These are phyloP conservation scores for Phytomonas sp. DNA, from an alignment of 208 protist species.

Conservation along the genomic window DNA sequence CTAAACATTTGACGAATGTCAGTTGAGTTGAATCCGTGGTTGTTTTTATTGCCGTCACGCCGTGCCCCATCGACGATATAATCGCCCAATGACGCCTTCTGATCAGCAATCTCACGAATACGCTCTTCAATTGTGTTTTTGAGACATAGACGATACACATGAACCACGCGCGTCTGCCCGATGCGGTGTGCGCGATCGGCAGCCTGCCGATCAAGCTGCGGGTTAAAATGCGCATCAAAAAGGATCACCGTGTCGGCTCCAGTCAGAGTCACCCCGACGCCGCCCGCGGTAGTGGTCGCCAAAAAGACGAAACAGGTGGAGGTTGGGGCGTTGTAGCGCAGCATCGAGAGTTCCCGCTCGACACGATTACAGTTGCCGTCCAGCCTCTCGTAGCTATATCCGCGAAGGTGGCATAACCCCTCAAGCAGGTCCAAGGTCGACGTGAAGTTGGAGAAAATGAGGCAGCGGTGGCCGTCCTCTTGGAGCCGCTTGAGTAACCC, in stretches of 20 bases:
- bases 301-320: slow-evolving; percentile 94
- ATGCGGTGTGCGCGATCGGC: slow-evolving; percentile 93
- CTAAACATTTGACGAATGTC: slow-evolving; percentile 51
- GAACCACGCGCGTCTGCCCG: slow-evolving; percentile 92
- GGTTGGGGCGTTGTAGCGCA: slow-evolving; percentile 86
- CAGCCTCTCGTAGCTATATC: slow-evolving; percentile 75
- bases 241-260: slow-evolving; percentile 94
- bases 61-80: slow-evolving; percentile 76
- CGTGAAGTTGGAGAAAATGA: slow-evolving; percentile 91
- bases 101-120: slow-evolving; percentile 88
- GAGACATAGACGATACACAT: slow-evolving; percentile 94
- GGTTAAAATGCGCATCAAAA: slow-evolving; percentile 97
- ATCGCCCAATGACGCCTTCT: slow-evolving; percentile 91
- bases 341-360: slow-evolving; percentile 89
- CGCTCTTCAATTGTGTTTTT: slow-evolving; percentile 91
- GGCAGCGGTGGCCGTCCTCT: slow-evolving; percentile 64
- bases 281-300: slow-evolving; percentile 95
- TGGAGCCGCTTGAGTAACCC: slow-evolving; percentile 75
- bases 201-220: slow-evolving; percentile 96
- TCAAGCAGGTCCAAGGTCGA: slow-evolving; percentile 82
- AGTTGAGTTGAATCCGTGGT: slow-evolving; percentile 23
- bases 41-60: background rate
- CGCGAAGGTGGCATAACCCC: slow-evolving; percentile 57
- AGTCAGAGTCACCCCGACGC: slow-evolving; percentile 97
- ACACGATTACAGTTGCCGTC: slow-evolving; percentile 76